Conservation (phyloP, 805 yeast genomes). For the Candida pseudofarinosa region DNA sequence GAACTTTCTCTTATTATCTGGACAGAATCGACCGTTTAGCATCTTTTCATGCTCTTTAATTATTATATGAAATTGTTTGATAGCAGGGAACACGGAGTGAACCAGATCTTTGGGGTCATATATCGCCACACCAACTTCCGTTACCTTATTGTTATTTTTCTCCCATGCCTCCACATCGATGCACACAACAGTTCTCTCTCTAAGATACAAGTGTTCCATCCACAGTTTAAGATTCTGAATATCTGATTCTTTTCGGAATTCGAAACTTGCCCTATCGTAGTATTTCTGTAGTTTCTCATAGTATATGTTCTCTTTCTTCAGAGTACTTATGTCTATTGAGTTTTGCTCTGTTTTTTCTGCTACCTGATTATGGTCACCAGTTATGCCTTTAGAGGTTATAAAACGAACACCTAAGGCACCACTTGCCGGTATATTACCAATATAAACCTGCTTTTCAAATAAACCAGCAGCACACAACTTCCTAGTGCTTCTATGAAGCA, state of each 20-base stretch:
- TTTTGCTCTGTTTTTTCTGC: no score
- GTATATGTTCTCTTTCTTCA: neutral
- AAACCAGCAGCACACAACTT: no score
- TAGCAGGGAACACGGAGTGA: conserved; percentile 33
- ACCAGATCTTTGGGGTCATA: conserved; percentile 49
- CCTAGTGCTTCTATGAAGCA: no score
- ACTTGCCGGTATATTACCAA: no score
- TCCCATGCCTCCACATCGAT: conserved; percentile 62
- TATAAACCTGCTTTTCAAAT: no score
- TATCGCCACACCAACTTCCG: conserved; percentile 57
- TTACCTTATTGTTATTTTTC: conserved; percentile 36
- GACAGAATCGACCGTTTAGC: conserved; percentile 49
- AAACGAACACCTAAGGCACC: no score
- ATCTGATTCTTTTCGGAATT: conserved; percentile 9
- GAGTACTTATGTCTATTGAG: no score
- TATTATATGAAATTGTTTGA: conserved; percentile 41
- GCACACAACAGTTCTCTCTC: conserved; percentile 36
- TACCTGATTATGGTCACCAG: no score
- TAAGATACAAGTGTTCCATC: conserved; percentile 18
- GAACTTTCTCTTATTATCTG: conserved; percentile 50
- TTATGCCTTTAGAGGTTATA: no score
- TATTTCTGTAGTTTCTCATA: conserved; percentile 13
- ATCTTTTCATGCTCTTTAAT: conserved; percentile 39
- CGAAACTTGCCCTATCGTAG: conserved; percentile 15
- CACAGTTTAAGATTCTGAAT: conserved; percentile 8